phyloP scores from a whole-genome alignment of 139 green algal genomes.

The Chlamydomonas incerta region DNA sequence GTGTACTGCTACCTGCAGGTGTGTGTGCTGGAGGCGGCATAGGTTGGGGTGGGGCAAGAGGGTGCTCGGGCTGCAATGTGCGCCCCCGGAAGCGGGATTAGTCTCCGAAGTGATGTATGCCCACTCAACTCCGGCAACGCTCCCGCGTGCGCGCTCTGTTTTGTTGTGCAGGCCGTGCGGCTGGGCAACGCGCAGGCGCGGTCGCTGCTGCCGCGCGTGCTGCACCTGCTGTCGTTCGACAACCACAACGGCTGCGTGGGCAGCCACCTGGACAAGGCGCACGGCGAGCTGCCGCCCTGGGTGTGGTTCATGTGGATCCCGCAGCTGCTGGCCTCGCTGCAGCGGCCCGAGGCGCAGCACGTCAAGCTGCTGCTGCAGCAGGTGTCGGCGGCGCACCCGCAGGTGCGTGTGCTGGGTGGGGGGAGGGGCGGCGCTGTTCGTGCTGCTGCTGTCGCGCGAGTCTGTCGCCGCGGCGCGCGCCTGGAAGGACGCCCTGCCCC shows the following conservation, averaged over 20 bases:
- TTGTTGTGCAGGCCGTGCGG: conserved; percentile 80
- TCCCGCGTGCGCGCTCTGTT: too few species aligned
- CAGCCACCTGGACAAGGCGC: conserved; percentile 46
- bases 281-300: conserved; percentile 78
- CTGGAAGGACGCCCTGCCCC: too few species aligned
- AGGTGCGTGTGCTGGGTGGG: too few species aligned
- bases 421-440: too few species aligned
- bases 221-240: conserved; percentile 92
- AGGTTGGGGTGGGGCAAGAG: background rate
- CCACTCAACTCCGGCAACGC: too few species aligned
- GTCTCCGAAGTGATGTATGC: too few species aligned
- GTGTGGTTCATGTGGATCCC: conserved; percentile 94
- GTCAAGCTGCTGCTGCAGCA: conserved; percentile 76
- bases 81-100: too few species aligned
- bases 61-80: too few species aligned
- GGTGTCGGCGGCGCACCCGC: conserved; percentile 55
- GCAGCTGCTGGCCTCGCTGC: conserved; percentile 91
- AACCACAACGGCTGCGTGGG: conserved; percentile 65
- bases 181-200: conserved; percentile 70
- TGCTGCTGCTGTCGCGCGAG: too few species aligned
- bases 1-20: conserved; percentile 86
- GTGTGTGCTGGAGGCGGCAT: conserved; percentile 17
- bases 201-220: conserved; percentile 82
- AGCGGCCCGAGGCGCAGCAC: conserved; percentile 79
- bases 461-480: too few species aligned